Evolutionary conservation across 371 early-diverging fungal genomes (phyloP).

Genomic region (Mucor piriformis): DNA sequence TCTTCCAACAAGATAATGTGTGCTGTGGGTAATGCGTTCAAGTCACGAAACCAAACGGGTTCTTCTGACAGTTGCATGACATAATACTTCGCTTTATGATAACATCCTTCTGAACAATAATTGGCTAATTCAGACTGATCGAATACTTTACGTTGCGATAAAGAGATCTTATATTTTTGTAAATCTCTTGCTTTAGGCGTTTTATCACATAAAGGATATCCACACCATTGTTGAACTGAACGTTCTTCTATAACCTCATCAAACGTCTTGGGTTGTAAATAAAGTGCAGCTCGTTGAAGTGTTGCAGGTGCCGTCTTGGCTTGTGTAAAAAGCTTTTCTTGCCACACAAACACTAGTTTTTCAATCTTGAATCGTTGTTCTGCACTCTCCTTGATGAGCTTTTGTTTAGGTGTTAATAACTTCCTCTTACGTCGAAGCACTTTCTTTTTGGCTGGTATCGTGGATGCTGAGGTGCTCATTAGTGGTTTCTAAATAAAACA

Average conservation of each 20-base stretch:
- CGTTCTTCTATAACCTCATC: constrained; percentile 69
- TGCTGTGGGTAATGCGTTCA: constrained; percentile 10
- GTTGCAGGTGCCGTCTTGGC: constrained; percentile 15
- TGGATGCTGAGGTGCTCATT: no score
- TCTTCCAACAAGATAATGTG: constrained; percentile 36
- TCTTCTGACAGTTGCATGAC: constrained; percentile 65
- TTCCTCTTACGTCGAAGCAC: constrained; percentile 20
- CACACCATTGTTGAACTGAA: constrained; percentile 64
- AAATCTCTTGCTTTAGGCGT: constrained; percentile 22
- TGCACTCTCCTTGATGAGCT: constrained; percentile 51
- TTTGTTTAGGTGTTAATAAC: constrained; percentile 45
- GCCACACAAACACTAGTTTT: constrained; percentile 59
- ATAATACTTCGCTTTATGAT: constrained; percentile 64
- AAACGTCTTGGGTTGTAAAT: constrained; percentile 57
- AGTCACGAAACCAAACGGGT: constrained; percentile 61
- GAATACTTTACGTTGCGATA: constrained; percentile 63
- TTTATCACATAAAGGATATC: constrained; percentile 68
- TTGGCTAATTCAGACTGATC: constrained; percentile 62
- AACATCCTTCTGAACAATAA: constrained; percentile 67
- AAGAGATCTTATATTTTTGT: constrained; percentile 61
- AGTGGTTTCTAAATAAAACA: no score
- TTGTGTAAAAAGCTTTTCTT: constrained; percentile 54
- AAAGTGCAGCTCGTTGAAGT: constrained; percentile 38
- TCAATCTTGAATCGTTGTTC: constrained; percentile 53
- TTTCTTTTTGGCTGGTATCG: constrained; percentile 8